Evolutionary conservation across 2,329 filamentous ascomycete species (phyloP).

Genomic region (Fusarium nisikadoi): DNA sequence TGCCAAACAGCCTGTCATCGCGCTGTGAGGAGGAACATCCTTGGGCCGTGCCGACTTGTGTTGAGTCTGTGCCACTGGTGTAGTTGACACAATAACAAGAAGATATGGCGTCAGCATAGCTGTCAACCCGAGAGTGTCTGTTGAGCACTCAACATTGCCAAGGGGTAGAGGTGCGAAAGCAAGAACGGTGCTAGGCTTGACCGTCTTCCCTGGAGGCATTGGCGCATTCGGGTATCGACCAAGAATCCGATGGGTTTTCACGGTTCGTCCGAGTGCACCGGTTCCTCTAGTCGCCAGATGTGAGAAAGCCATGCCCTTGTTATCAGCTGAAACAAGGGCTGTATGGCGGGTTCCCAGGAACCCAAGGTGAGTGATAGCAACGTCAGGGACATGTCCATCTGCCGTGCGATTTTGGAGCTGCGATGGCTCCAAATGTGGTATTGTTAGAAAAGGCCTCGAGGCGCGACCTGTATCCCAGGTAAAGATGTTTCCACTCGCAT

Average conservation of each 20-base stretch:
- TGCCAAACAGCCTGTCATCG: constrained; percentile 91
- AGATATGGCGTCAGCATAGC: constrained; percentile 96
- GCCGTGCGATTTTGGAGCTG: constrained; percentile 72
- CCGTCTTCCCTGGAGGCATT: constrained; percentile 69
- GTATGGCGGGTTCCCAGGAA: constrained; percentile 95
- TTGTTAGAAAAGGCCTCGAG: constrained; percentile 88
- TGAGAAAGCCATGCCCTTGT: constrained; percentile 97
- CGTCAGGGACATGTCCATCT: constrained; percentile 85
- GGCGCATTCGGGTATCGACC: constrained; percentile 86
- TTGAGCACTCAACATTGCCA: constrained; percentile 91
- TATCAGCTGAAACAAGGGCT: constrained; percentile 93
- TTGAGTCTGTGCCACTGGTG: constrained; percentile 94
- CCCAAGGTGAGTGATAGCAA: constrained; percentile 87
- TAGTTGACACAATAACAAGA: constrained; percentile 96
- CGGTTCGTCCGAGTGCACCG: constrained; percentile 82
- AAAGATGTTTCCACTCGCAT: constrained; percentile 91
- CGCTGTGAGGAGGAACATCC: constrained; percentile 87
- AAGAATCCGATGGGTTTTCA: constrained; percentile 90
- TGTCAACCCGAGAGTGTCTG: constrained; percentile 88
- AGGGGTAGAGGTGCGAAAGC: constrained; percentile 91
- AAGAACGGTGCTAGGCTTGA: constrained; percentile 94
- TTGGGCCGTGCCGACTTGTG: constrained; percentile 93
- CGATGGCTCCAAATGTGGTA: constrained; percentile 77
- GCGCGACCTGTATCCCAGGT: constrained; percentile 92
- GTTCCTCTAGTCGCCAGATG: constrained; percentile 93